phyloP scores from a whole-genome alignment of 371 early-diverging fungal species.

The Rhizopus microsporus region DNA sequence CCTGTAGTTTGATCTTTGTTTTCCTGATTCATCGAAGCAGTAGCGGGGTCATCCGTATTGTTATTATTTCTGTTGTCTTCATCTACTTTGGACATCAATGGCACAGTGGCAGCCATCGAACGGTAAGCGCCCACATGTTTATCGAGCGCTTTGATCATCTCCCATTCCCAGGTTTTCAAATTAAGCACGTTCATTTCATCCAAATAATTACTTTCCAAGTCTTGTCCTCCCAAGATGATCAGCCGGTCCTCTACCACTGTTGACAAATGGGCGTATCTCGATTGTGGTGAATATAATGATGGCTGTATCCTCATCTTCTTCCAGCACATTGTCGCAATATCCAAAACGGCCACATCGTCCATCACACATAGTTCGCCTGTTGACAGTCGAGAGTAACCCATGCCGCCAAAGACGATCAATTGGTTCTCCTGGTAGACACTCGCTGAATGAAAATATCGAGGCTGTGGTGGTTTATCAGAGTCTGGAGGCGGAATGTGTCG shows the following conservation, averaged over 20 bases:
- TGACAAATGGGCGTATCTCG: constrained; percentile 85
- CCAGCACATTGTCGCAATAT: constrained; percentile 69
- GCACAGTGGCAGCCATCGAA: constrained; percentile 63
- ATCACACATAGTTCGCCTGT: constrained; percentile 53
- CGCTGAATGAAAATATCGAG: constrained; percentile 78
- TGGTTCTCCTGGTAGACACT: constrained; percentile 55
- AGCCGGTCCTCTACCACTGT: constrained; percentile 59
- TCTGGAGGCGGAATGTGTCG: constrained; percentile 44
- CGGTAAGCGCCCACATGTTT: constrained; percentile 81
- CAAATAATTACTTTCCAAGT: constrained; percentile 74
- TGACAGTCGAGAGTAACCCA: constrained; percentile 50
- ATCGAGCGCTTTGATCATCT: constrained; percentile 63
- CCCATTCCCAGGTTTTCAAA: constrained; percentile 69
- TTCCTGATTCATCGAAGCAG: not conserved
- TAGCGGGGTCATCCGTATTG: not conserved
- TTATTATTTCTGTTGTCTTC: not conserved
- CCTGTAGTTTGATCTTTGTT: not conserved
- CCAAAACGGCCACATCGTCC: constrained; percentile 73
- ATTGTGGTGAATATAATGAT: constrained; percentile 60
- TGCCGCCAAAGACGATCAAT: constrained; percentile 64
- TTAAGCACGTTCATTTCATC: constrained; percentile 79
- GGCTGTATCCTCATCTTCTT: constrained; percentile 48
- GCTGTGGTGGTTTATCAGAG: constrained; percentile 44
- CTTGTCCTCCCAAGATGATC: constrained; percentile 83
- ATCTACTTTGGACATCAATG: constrained; percentile 4